A percentile compares a stretch with the other conserved stretches of the same genome.
phyloP scores from a whole-genome alignment of 306 rosid species.

The Cucumis hystrix region DNA sequence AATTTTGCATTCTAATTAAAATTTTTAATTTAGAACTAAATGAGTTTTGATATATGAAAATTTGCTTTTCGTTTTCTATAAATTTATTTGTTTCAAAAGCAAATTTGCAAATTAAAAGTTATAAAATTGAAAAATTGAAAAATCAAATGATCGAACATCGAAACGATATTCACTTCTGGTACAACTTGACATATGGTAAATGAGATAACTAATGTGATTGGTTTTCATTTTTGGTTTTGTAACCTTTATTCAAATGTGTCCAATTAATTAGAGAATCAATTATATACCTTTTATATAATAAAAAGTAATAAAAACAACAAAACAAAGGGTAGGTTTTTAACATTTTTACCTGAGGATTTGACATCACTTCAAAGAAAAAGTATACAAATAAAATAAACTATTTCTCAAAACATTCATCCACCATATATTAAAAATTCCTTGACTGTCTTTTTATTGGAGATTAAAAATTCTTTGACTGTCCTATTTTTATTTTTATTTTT shows the following conservation, averaged over 20 bases:
- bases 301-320: no score
- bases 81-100: no score
- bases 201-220: not conserved
- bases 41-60: no score
- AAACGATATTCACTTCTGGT: not conserved
- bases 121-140: no score
- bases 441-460: constrained; percentile 34
- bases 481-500: not conserved
- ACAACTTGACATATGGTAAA: no score
- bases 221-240: not conserved
- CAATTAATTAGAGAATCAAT: not conserved
- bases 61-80: no score
- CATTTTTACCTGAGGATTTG: constrained; percentile 25
- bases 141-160: no score
- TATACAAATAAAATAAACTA: constrained; percentile 1
- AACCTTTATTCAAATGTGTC: not conserved
- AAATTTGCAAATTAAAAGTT: no score
- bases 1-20: no score
- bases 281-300: no score
- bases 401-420: not conserved
- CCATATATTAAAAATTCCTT: constrained; percentile 15
- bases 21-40: no score
- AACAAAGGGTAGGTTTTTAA: not conserved
- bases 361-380: constrained; percentile 39
- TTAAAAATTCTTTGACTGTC: not conserved